Conservation (phyloP, 495 filamentous ascomycete species). For the Penicillium canescens region DNA sequence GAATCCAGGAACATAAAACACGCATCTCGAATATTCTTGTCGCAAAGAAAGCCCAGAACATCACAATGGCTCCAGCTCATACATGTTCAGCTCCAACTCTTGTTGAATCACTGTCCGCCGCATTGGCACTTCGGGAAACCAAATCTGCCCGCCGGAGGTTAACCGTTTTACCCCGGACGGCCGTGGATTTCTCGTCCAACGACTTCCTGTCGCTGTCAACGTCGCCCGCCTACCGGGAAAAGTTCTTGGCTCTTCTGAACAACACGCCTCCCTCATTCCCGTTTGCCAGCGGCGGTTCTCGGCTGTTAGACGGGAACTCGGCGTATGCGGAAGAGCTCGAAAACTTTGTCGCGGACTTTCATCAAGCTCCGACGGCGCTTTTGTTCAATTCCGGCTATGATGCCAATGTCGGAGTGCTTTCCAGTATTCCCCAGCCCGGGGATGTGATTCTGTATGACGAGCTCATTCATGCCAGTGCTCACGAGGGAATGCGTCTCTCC, state of each 20-base stretch:
- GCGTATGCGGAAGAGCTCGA: constrained; percentile 64
- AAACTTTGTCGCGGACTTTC: constrained; percentile 62
- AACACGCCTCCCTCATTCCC: constrained; percentile 31
- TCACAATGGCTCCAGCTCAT: neutral
- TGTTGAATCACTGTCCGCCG: constrained; percentile 33
- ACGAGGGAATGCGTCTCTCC: constrained; percentile 74
- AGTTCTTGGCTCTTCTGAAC: constrained; percentile 33
- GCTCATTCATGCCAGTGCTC: constrained; percentile 73
- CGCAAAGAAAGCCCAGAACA: neutral
- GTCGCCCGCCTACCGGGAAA: constrained; percentile 29
- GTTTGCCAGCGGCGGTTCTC: constrained; percentile 45
- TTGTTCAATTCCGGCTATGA: constrained; percentile 80
- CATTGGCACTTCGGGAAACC: constrained; percentile 41
- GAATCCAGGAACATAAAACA: constrained; percentile 1
- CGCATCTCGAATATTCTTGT: neutral
- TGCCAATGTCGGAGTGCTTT: constrained; percentile 70
- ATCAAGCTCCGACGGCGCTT: constrained; percentile 62
- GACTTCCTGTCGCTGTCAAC: constrained; percentile 48
- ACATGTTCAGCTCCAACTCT: constrained; percentile 24
- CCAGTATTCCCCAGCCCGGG: constrained; percentile 64
- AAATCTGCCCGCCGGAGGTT: constrained; percentile 48
- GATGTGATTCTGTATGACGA: constrained; percentile 75
- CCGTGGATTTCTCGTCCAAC: constrained; percentile 49
- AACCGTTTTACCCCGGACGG: constrained; percentile 32
- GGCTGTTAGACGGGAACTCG: constrained; percentile 65